Evolutionary conservation across 306 rosid species (phyloP).

Genomic region (Vigna trinervia): DNA sequence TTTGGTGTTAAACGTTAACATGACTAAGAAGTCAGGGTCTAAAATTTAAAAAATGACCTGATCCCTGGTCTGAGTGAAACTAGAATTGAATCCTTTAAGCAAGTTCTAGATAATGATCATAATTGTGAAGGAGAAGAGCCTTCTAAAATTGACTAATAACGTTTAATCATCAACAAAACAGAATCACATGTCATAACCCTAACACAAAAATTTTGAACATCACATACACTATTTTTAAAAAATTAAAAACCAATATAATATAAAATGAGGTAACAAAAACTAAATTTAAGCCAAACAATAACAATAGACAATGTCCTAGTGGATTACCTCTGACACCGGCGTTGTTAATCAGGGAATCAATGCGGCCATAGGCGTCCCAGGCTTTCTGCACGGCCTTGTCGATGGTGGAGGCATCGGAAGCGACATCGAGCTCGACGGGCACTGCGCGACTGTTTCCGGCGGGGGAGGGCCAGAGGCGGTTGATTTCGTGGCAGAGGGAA

Average conservation of each 20-base stretch:
- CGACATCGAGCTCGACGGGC: slow-evolving; percentile 76
- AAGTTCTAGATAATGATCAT: too few species aligned
- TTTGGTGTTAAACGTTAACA: too few species aligned
- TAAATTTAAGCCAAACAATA: neutral
- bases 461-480: slow-evolving; percentile 25
- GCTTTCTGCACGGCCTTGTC: slow-evolving; percentile 67
- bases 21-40: too few species aligned
- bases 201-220: too few species aligned
- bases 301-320: neutral
- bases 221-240: too few species aligned
- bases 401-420: slow-evolving; percentile 60
- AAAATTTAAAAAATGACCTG: too few species aligned
- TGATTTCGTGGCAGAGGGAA: slow-evolving; percentile 70
- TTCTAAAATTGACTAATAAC: too few species aligned
- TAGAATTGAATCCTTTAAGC: neutral
- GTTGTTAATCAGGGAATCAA: slow-evolving; percentile 73
- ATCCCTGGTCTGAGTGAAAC: too few species aligned
- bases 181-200: too few species aligned
- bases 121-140: too few species aligned
- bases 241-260: too few species aligned
- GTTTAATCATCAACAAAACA: too few species aligned
- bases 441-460: slow-evolving; percentile 49
- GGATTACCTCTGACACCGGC: slow-evolving; percentile 79
- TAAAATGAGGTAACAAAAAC: neutral
- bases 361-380: slow-evolving; percentile 77